phyloP scores from a whole-genome alignment of 306 rosid genomes.

The Cercis canadensis region DNA sequence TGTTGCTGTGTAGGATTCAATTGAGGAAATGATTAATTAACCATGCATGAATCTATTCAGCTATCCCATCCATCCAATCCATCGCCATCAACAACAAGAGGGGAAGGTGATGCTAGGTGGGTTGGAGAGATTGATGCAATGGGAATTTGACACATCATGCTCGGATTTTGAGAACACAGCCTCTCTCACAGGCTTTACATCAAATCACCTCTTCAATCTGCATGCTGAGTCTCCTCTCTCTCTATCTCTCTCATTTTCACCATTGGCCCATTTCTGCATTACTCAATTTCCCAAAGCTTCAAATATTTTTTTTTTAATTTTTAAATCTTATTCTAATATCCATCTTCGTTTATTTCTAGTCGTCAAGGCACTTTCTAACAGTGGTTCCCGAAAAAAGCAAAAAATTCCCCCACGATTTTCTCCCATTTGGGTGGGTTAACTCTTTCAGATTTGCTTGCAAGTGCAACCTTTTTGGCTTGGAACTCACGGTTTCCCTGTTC shows the following conservation, averaged over 20 bases:
- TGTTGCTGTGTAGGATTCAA: neutral
- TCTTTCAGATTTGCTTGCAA: conserved; percentile 15
- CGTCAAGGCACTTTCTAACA: conserved; percentile 9
- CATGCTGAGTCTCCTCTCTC: conserved; percentile 38
- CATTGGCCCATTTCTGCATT: too few relatives aligned
- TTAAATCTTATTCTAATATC: too few relatives aligned
- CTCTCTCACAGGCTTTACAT: conserved; percentile 55
- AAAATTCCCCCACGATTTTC: conserved; percentile 45
- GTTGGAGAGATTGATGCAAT: conserved; percentile 62
- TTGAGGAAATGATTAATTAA: conserved; percentile 42
- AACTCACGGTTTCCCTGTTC: conserved; percentile 50
- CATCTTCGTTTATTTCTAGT: too few relatives aligned
- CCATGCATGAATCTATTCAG: conserved; percentile 52
- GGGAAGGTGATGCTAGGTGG: conserved; percentile 26
- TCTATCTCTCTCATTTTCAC: conserved; percentile 21
- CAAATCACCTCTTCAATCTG: conserved; percentile 69
- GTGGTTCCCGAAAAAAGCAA: conserved; percentile 38
- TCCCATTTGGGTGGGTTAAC: conserved; percentile 38
- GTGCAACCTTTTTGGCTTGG: conserved; percentile 44
- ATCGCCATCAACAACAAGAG: conserved; percentile 53
- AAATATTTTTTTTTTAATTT: neutral
- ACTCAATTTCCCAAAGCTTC: conserved; percentile 34
- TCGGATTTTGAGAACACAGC: conserved; percentile 73
- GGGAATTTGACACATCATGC: conserved; percentile 88
- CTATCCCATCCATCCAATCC: conserved; percentile 62